phyloP scores from a whole-genome alignment of 108 stramenopile species.

The Skeletonema menzelii region DNA sequence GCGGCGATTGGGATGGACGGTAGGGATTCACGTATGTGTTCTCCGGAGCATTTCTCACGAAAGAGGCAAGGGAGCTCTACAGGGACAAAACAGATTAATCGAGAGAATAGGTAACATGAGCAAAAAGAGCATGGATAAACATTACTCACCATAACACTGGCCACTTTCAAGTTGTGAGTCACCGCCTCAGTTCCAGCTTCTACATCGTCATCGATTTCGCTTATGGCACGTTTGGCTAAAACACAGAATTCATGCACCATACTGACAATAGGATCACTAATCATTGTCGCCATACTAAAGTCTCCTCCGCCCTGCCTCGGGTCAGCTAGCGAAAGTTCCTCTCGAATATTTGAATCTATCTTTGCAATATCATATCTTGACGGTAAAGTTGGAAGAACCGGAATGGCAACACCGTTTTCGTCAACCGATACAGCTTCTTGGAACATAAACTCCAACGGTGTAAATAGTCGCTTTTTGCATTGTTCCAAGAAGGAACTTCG shows the following conservation, averaged over 20 bases:
- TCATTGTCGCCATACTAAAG: conserved; percentile 70
- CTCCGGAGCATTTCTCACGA: conserved; percentile 67
- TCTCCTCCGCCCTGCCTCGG: conserved; percentile 87
- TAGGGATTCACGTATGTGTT: conserved; percentile 86
- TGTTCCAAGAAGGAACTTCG: conserved; percentile 74
- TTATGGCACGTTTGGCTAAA: conserved; percentile 67
- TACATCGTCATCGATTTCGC: conserved; percentile 56
- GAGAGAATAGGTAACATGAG: conserved; percentile 18
- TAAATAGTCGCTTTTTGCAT: conserved; percentile 63
- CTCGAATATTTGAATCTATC: conserved; percentile 73
- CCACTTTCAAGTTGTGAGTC: conserved; percentile 79
- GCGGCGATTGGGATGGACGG: conserved; percentile 72
- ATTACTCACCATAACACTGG: conserved; percentile 55
- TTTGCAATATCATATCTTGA: conserved; percentile 83
- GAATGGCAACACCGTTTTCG: conserved; percentile 69
- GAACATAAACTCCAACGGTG: conserved; percentile 84
- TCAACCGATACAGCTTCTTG: conserved; percentile 75
- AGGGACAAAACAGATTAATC: neutral
- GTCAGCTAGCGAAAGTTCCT: conserved; percentile 81
- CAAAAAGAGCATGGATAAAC: conserved; percentile 14
- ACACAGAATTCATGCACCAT: conserved; percentile 76
- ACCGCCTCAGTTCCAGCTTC: conserved; percentile 64
- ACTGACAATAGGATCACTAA: conserved; percentile 68
- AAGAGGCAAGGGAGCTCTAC: conserved; percentile 40
- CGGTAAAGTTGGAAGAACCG: conserved; percentile 64